Conservation (phyloP, 108 stramenopile genomes). For the Nitzschia inconspicua region DNA sequence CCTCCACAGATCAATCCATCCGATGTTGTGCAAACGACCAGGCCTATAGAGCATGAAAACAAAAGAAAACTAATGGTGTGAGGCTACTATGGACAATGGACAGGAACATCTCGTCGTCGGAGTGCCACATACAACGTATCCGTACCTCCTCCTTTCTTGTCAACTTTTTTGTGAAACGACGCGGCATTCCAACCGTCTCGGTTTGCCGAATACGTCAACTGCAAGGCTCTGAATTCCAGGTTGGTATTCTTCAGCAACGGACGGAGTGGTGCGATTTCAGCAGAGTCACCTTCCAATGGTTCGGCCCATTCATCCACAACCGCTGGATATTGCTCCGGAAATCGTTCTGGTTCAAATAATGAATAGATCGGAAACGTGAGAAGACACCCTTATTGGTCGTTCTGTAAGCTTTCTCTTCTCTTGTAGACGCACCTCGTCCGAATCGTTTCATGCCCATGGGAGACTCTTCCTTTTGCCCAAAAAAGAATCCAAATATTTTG, state of each 20-base stretch:
- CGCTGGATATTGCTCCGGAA: constrained; percentile 86
- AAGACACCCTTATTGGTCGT: background rate
- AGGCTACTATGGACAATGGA: no score
- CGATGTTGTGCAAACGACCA: constrained; percentile 38
- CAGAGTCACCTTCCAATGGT: constrained; percentile 57
- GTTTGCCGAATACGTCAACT: constrained; percentile 77
- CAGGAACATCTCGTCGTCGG: no score
- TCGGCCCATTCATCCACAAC: constrained; percentile 64
- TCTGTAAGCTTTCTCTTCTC: background rate
- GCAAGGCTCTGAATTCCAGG: constrained; percentile 58
- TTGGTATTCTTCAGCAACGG: constrained; percentile 86
- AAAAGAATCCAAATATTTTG: constrained; percentile 82
- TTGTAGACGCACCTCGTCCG: constrained; percentile 17
- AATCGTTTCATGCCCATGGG: constrained; percentile 64
- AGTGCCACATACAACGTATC: no score
- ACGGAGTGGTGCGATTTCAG: constrained; percentile 60
- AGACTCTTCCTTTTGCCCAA: constrained; percentile 70
- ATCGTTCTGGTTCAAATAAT: constrained; percentile 39
- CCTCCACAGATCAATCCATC: constrained; percentile 59
- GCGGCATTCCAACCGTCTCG: constrained; percentile 73
- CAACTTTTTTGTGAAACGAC: constrained; percentile 69
- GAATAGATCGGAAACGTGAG: background rate
- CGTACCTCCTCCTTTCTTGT: constrained; percentile 74
- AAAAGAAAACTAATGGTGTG: no score
- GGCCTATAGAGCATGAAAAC: no score